Conservation (phyloP, 2,329 filamentous ascomycete species). For the Clonostachys rosea region DNA sequence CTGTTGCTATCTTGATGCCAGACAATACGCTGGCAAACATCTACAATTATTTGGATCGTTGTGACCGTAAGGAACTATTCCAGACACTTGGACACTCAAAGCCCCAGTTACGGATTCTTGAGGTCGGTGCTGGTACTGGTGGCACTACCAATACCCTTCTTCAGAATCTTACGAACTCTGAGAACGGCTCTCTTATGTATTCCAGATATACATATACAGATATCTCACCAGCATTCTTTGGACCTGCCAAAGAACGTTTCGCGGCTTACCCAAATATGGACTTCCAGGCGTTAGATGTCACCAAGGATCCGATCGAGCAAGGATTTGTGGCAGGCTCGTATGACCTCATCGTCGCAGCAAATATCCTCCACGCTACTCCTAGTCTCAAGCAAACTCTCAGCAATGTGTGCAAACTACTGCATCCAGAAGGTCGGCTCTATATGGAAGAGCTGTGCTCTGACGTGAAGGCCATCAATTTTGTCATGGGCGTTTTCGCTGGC, state of each 20-base stretch:
- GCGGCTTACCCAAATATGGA: conserved; percentile 4
- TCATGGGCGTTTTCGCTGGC: conserved; percentile 17
- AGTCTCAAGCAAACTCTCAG: neutral
- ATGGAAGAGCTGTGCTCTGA: conserved; percentile 23
- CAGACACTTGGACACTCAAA: neutral
- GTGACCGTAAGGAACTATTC: neutral
- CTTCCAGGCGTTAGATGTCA: conserved; percentile 16
- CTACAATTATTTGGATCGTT: neutral
- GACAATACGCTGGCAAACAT: too few species aligned
- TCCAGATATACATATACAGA: conserved; percentile 22
- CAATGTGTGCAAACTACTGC: conserved; percentile 2
- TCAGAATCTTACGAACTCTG: neutral
- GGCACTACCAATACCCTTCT: neutral
- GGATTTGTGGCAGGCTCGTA: conserved; percentile 11
- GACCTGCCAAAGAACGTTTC: conserved; percentile 17
- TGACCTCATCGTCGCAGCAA: conserved; percentile 1
- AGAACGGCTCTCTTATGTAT: conserved; percentile 7
- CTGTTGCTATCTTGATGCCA: too few species aligned
- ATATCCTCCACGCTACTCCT: conserved; percentile 1
- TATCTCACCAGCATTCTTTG: conserved; percentile 18
- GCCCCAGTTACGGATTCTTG: neutral
- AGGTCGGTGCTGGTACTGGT: conserved; percentile 2
- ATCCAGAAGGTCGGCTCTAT: conserved; percentile 11
- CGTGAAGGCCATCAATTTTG: conserved; percentile 17
- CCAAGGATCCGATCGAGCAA: conserved; percentile 16